Evolutionary conservation across 345 rosid species (phyloP).

Genomic region (Heritiera littoralis): DNA sequence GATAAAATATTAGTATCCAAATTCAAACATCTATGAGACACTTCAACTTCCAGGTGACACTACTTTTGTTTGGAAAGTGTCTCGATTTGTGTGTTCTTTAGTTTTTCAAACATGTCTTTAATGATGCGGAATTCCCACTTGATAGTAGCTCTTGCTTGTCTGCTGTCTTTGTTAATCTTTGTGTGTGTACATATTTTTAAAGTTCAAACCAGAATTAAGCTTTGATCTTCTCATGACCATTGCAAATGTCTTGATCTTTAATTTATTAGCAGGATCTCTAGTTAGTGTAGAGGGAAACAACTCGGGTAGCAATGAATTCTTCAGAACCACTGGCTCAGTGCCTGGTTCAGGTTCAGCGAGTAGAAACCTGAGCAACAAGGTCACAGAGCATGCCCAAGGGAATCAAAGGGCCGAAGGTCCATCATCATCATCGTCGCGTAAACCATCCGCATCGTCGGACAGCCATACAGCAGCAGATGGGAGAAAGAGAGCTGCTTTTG

Average conservation of each 20-base stretch:
- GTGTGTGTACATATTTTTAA: background rate
- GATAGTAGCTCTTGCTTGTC: too few relatives aligned
- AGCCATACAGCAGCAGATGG: constrained; percentile 5
- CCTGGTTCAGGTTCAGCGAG: background rate
- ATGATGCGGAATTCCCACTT: background rate
- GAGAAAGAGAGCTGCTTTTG: constrained; percentile 24
- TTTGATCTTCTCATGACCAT: background rate
- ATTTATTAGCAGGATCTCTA: constrained; percentile 27
- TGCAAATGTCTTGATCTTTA: background rate
- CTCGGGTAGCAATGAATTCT: constrained; percentile 4
- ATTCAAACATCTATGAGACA: background rate
- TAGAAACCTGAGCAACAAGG: background rate
- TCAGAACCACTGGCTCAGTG: background rate
- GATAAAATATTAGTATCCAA: too few relatives aligned
- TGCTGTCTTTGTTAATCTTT: background rate
- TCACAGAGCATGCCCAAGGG: background rate
- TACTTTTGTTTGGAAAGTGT: background rate
- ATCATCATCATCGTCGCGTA: constrained; percentile 23
- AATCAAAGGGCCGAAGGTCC: constrained; percentile 31
- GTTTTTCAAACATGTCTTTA: background rate
- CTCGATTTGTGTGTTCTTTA: background rate
- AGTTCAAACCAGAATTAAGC: background rate
- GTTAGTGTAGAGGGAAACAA: constrained; percentile 19
- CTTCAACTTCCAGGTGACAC: background rate
- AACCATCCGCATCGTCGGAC: constrained; percentile 18